Base-by-base conservation (phyloP, 441 rosid species). In the Pelargonium australe region DNA sequence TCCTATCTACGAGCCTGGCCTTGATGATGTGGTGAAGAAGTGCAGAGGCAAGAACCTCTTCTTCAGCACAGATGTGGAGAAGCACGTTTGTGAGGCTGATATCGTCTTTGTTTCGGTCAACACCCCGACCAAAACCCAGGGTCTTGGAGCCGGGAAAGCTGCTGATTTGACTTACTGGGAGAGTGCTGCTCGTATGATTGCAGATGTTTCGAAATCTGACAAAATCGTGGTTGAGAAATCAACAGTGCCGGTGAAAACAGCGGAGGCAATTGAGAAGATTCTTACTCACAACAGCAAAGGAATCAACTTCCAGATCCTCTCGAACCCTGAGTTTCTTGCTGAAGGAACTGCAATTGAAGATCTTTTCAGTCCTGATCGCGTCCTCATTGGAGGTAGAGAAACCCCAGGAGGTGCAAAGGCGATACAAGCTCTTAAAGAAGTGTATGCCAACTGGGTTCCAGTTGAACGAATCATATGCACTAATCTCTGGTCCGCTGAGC, bases 161-260 rank as follows among this genome's bases (percentile, higher is more conserved):
- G 98, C 98, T 0, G 98, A 92, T 73, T 84, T 92, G 76, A 92
- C 98, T 12, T 93, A 93, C 78, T 93, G 98, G 98, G 98, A 93
- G 81, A 93, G 97, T 49, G 98, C 98, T 0, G 98, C 98, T 8
- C 87, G 98, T 17, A 89, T 89, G 89, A 93, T 93, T 25, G 97
- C 98, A 0, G 96, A 93, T 75, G 98, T 93, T 3, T 93, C 97
- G 0, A 88, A 89, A 66, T 93, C 98, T 0, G 83, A 90, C 79
- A 93, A 93, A 72, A 93, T 93, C 67, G 98, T 93, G 1, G 98
- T 93, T 19, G 98, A 93, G 90, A 93, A 93, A 72, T 93, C 98
- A 5, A 93, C 98, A 0, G 98, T 93, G 1, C 98, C 98, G 0
- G 98, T 93, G 28, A 93, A 87, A 74, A 93, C 98, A 2, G 98